Evolutionary conservation across 129 eudicot species (phyloP).

Genomic region (Centrapalus pauciflorus): DNA sequence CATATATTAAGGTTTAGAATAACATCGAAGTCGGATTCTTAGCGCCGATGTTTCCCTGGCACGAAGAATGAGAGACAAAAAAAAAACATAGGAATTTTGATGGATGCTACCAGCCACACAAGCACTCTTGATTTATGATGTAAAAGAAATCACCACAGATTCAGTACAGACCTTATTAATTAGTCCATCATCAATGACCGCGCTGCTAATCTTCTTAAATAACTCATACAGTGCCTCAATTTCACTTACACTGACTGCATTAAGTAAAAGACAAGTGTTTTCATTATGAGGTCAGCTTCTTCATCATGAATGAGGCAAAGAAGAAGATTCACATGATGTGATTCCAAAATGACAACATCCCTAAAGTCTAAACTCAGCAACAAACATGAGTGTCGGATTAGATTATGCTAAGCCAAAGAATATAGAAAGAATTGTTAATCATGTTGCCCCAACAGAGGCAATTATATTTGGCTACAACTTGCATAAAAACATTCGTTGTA

Average conservation of each 20-base stretch:
- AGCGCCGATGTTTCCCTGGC: neutral
- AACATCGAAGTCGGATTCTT: conserved; percentile 7
- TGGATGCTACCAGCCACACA: neutral
- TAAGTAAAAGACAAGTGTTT: conserved; percentile 4
- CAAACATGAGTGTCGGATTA: neutral
- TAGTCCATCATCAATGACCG: conserved; percentile 87
- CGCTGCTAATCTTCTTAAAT: conserved; percentile 91
- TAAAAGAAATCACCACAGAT: neutral
- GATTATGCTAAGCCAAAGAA: neutral
- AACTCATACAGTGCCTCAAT: conserved; percentile 93
- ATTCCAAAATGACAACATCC: neutral
- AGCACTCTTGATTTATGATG: neutral
- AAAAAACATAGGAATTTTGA: neutral
- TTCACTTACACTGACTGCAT: conserved; percentile 96
- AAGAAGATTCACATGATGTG: neutral
- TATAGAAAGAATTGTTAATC: neutral
- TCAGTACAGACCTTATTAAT: conserved; percentile 58
- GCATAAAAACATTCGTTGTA: neutral
- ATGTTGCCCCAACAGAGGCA: neutral
- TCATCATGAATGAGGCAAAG: neutral
- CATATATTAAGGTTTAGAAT: neutral
- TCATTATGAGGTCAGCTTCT: conserved; percentile 4
- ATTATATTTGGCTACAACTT: neutral
- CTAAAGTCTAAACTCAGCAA: neutral
- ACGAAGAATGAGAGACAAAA: neutral